phyloP scores from a whole-genome alignment of 768 basidiomycete species.

The Leccinellum rugosiceps region DNA sequence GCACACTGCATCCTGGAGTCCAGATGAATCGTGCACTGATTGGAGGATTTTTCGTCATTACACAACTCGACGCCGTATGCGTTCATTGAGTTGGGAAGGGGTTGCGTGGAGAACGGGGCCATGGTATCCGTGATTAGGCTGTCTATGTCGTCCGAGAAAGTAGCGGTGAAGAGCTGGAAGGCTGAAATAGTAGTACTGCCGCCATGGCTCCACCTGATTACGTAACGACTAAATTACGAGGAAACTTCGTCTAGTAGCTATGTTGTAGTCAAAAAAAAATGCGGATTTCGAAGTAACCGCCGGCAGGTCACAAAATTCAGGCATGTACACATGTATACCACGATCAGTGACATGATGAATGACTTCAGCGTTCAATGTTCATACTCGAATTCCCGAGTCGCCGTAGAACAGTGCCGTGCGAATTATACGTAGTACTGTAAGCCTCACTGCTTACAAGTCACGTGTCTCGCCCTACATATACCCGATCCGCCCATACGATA shows the following conservation, averaged over 20 bases:
- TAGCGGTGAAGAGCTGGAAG: not conserved
- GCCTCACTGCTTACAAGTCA: too few species aligned
- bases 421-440: too few species aligned
- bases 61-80: conserved; percentile 4
- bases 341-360: too few species aligned
- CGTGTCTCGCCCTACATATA: too few species aligned
- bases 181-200: not conserved
- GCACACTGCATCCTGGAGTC: conserved; percentile 16
- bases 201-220: not conserved
- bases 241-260: too few species aligned
- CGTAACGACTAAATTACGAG: not conserved
- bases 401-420: too few species aligned
- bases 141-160: not conserved
- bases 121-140: conserved; percentile 20
- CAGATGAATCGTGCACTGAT: conserved; percentile 26
- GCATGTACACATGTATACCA: too few species aligned
- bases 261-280: not conserved
- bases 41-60: conserved; percentile 15
- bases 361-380: not conserved
- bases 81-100: conserved; percentile 23
- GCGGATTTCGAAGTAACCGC: conserved; percentile 8
- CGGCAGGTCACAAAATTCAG: conserved; percentile 2
- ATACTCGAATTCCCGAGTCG: too few species aligned
- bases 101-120: conserved; percentile 29
- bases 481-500: too few species aligned